phyloP scores from a whole-genome alignment of 179 eudicot species.

The Camellia oleifera region DNA sequence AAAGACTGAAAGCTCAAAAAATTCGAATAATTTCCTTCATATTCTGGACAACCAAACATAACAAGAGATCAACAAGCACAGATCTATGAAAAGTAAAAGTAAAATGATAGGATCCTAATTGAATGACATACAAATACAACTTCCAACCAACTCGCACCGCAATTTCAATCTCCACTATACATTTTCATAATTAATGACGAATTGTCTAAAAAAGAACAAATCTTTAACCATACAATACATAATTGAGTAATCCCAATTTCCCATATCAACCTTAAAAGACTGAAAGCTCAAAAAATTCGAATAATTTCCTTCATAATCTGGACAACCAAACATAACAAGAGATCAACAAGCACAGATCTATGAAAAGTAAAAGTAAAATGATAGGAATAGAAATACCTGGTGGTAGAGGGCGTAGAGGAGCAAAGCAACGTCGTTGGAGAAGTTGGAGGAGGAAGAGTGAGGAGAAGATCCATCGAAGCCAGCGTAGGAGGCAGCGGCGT shows the following conservation, averaged over 20 bases:
- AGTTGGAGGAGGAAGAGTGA: constrained; percentile 56
- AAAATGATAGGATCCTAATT: not conserved
- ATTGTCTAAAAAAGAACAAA: not conserved
- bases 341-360: constrained; percentile 12
- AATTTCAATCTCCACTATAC: not conserved
- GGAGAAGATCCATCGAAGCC: constrained; percentile 94
- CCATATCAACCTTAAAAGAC: not conserved
- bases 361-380: not conserved
- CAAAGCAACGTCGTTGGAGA: constrained; percentile 71
- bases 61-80: constrained; percentile 1
- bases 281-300: not conserved
- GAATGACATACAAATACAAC: not conserved
- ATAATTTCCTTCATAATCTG: not conserved
- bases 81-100: constrained; percentile 3
- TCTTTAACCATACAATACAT: not conserved
- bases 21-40: not conserved
- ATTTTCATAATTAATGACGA: not conserved
- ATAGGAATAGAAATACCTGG: constrained; percentile 46
- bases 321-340: not conserved
- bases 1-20: not conserved
- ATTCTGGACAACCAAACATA: not conserved
- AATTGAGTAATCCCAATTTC: not conserved
- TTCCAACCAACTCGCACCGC: not conserved
- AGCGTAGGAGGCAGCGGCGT: constrained; percentile 87
- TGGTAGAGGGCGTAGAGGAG: constrained; percentile 85